A percentile compares a stretch with the other conserved stretches of the same genome.
These are phyloP conservation scores for Reutealis trisperma DNA, from an alignment of 345 rosid species.

Conservation along the genomic window DNA sequence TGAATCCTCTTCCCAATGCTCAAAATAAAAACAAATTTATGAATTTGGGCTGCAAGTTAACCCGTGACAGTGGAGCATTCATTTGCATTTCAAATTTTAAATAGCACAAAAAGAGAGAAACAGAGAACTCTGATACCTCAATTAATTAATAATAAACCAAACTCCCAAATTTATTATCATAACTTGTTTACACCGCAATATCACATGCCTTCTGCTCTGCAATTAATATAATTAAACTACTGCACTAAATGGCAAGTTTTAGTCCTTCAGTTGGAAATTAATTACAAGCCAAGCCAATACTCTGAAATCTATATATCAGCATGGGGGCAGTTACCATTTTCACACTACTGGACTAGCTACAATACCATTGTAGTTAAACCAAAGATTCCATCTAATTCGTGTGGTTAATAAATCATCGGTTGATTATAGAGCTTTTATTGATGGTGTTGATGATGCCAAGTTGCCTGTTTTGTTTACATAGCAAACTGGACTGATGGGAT, in stretches of 20 bases:
- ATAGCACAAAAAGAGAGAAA: not conserved
- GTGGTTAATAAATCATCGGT: not conserved
- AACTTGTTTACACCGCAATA: not conserved
- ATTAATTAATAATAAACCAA: not conserved
- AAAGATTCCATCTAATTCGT: not conserved
- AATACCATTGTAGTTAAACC: not conserved
- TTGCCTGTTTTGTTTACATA: constrained; percentile 16
- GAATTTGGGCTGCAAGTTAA: no score
- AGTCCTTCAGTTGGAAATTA: not conserved
- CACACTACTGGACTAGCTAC: not conserved
- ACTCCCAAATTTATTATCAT: not conserved
- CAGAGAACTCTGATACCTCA: no score
- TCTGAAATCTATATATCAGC: not conserved
- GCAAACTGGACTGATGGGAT: constrained; percentile 23
- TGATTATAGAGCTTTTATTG: not conserved
- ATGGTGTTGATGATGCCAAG: not conserved
- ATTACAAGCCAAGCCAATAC: not conserved
- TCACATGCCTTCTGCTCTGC: not conserved
- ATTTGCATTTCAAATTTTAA: not conserved
- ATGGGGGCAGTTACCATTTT: not conserved
- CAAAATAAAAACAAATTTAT: no score
- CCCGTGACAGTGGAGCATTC: no score
- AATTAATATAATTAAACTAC: not conserved
- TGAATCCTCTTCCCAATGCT: no score
- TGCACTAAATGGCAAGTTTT: not conserved